Conservation (phyloP, 2,329 filamentous ascomycete species). For the Fusarium coffeatum region DNA sequence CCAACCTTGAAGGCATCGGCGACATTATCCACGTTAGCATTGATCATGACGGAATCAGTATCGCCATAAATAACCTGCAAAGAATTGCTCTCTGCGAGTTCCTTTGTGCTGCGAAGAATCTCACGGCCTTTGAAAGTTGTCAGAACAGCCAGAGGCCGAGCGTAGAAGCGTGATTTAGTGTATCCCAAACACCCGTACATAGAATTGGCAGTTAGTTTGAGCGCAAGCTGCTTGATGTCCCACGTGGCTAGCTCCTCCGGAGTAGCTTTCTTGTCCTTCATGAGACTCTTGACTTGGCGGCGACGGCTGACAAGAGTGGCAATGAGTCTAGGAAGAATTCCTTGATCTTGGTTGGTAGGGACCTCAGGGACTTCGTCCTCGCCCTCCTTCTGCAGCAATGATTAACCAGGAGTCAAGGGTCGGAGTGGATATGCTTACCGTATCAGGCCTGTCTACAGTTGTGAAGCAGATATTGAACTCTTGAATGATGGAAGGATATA, state of each 20-base stretch:
- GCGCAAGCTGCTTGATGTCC: conserved; percentile 97
- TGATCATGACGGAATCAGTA: conserved; percentile 99
- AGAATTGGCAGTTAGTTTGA: conserved; percentile 98
- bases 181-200: conserved; percentile 99
- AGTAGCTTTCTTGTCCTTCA: conserved; percentile 93
- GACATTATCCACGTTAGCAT: conserved; percentile 95
- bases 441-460: conserved; percentile 82
- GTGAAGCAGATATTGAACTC: conserved; percentile 99
- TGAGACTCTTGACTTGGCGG: conserved; percentile 92
- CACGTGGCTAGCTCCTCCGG: conserved; percentile 89
- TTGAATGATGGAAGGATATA: conserved; percentile 98
- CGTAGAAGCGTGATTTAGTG: conserved; percentile 96
- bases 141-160: conserved; percentile 91
- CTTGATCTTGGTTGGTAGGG: conserved; percentile 79
- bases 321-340: conserved; percentile 91
- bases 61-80: conserved; percentile 98
- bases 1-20: conserved; percentile 91
- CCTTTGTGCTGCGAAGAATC: conserved; percentile 95
- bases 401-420: conserved; percentile 45
- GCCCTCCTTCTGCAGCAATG: conserved; percentile 64
- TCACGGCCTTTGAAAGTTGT: conserved; percentile 98
- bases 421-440: conserved; percentile 64
- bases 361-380: conserved; percentile 92
- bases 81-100: conserved; percentile 89
- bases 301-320: conserved; percentile 89